Base-by-base conservation (phyloP, 2,329 filamentous ascomycete species). In the Chalaropsis thielavioides region DNA sequence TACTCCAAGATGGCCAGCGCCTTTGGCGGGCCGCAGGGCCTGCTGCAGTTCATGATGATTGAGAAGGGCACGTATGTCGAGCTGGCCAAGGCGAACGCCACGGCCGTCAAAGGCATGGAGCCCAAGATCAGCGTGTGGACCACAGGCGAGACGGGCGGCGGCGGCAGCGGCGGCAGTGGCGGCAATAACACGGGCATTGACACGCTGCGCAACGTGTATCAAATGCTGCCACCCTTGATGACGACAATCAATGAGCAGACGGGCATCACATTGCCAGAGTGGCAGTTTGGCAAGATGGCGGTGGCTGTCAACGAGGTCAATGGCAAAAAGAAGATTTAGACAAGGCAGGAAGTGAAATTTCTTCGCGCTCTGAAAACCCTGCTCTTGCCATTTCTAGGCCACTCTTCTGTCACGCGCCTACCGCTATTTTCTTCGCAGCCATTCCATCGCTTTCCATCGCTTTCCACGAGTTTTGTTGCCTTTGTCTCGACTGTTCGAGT, bases 121-220 rank as follows among this genome's bases (percentile, higher is more conserved):
- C 90, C 90, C 69, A 95, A 95, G 85, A 94, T 95, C 76, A 91
- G 86, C 68, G 85, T 92, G 31, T 95, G 90, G 90, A 94, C 90
- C 73, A 95, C 90, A 8, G 88, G 88, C 54, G 76, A 80, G 62
- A 78, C 73, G 2, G 76, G 75, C 11, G 77, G 75, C n/a, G 41
- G 19, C 24, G 60, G 41, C 13, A 17, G 60, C 60, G 24, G 40
- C 17, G 74, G 74, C 49, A 73, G 75, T 51, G 46, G 11, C 46
- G 35, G 35, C 6, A 15, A 27, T 51, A 27, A 15, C 1, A 5
- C 27, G 17, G 54, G 54, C 54, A 77, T 81, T 64, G 85, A 89
- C 66, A 81, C 87, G 3, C 86, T 94, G 75, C 80, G 89, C 69
- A 92, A 92, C 70, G 81, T 95, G 44, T 92, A 94, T 76, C 90